Base-by-base conservation (phyloP, 208 protist genomes). In the Leishmania amazonensis region DNA sequence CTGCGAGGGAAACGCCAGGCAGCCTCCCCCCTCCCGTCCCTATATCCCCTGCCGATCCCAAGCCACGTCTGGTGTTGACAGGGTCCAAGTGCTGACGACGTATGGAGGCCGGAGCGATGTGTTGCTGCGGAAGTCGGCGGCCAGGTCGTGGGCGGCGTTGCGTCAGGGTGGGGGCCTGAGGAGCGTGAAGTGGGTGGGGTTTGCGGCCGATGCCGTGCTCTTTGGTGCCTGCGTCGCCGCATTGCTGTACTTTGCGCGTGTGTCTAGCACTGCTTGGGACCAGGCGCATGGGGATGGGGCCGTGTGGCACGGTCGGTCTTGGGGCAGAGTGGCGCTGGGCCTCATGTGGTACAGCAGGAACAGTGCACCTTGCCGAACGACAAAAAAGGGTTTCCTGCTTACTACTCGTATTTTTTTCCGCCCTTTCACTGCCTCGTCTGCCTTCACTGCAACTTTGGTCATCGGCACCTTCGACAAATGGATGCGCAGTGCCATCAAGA, bases 31-130 rank as follows among this genome's bases (percentile, higher is more conserved):
- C 24, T 28, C 15, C 51, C 51, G 13, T 54, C 0, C 31, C 31
- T 21, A 54, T 21, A 19, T 28, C 54, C 58, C 8, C 93, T 38
- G 87, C 93, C 17, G 95, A 94, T 53, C 80, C 71, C 40, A 85
- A 91, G 60, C 90, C 89, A 7, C 78, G 85, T 71, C n/a, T 38
- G 40, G 35, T 76, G 9, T 6, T 70, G 65, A 3, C 28, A 0
- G 54, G 62, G 51, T 11, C 45, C 45, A 49, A 49, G 45, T 11
- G 45, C 45, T 0, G 45, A 49, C 45, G 51, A 21, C 51, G 15
- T 21, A 54, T 17, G 45, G 45, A 38, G 76, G 28, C 24, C 8
- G 11, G 58, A 64, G 58, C 58, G 58, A 31, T 31, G 24, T 35
- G 24, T 17, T 17, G 58, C 58, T 64, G n/a, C 58, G 7, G 28